phyloP scores from a whole-genome alignment of 2,329 filamentous ascomycete species.

The Calonectria leucothoes region DNA sequence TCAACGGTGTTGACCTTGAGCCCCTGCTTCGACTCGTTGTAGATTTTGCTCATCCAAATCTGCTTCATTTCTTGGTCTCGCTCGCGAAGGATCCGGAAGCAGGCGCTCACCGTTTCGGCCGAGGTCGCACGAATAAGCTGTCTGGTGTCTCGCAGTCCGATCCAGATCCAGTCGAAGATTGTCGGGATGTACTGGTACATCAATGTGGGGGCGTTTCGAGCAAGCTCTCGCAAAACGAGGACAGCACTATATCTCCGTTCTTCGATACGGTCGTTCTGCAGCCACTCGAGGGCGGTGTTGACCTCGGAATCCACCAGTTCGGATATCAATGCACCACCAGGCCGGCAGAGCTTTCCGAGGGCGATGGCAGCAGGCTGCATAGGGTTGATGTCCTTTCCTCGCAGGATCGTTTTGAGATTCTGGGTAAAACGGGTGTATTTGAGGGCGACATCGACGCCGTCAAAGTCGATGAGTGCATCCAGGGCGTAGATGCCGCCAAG shows the following conservation, averaged over 20 bases:
- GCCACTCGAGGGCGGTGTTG: constrained; percentile 95
- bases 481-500: constrained; percentile 93
- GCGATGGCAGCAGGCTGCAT: constrained; percentile 92
- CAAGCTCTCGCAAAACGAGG: constrained; percentile 88
- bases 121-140: constrained; percentile 93
- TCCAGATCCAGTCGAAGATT: constrained; percentile 96
- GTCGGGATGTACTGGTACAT: constrained; percentile 97
- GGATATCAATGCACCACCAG: constrained; percentile 92
- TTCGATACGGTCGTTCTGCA: constrained; percentile 94
- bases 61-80: constrained; percentile 90
- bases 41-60: constrained; percentile 91
- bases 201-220: constrained; percentile 91
- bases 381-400: constrained; percentile 90
- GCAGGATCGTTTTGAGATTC: constrained; percentile 86
- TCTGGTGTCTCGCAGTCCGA: constrained; percentile 88
- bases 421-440: constrained; percentile 96
- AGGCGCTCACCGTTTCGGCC: constrained; percentile 92
- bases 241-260: constrained; percentile 94
- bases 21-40: constrained; percentile 84
- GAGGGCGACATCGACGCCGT: constrained; percentile 90
- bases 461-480: constrained; percentile 94
- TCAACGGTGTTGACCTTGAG: constrained; percentile 86
- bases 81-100: constrained; percentile 94
- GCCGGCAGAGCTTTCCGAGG: constrained; percentile 89
- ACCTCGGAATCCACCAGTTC: constrained; percentile 97